Percentiles rank a stretch among this genome's conserved stretches.
Evolutionary conservation across 345 rosid genomes (phyloP).

Genomic region (Salix arbutifolia): DNA sequence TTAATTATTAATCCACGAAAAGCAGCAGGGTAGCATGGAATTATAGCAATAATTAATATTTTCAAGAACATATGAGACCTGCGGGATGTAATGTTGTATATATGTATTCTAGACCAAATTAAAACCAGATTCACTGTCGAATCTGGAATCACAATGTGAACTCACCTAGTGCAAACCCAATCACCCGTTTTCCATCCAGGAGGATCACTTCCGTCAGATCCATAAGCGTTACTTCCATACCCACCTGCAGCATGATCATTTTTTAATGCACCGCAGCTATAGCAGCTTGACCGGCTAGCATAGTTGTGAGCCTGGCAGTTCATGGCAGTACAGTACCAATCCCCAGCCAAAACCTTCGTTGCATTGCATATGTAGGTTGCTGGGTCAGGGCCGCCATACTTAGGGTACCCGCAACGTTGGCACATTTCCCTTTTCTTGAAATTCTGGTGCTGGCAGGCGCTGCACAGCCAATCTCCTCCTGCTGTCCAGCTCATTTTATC

Average conservation of each 20-base stretch:
- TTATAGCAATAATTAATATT: neutral
- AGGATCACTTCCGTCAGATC: slow-evolving; percentile 25
- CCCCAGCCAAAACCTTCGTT: slow-evolving; percentile 67
- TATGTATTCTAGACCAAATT: neutral
- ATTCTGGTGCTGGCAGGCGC: slow-evolving; percentile 68
- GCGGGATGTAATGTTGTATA: neutral
- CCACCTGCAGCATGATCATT: slow-evolving; percentile 23
- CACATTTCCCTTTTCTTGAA: slow-evolving; percentile 74
- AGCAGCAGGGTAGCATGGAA: neutral
- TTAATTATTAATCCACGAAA: neutral
- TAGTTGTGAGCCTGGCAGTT: slow-evolving; percentile 74
- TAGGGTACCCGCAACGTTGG: slow-evolving; percentile 70
- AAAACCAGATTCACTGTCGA: neutral
- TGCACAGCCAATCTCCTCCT: slow-evolving; percentile 89
- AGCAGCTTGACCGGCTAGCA: slow-evolving; percentile 70
- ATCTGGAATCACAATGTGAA: neutral
- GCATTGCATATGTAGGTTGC: slow-evolving; percentile 47
- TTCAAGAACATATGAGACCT: neutral
- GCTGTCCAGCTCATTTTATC: slow-evolving; percentile 56
- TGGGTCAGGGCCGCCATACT: slow-evolving; percentile 68
- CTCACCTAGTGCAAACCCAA: slow-evolving; percentile 71
- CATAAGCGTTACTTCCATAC: neutral
- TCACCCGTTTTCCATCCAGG: slow-evolving; percentile 82
- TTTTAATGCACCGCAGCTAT: slow-evolving; percentile 58
- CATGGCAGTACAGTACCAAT: slow-evolving; percentile 64